Percentiles rank a stretch among this genome's conserved stretches.
phyloP scores from a whole-genome alignment of 805 yeast genomes.

The Cyberlindnera nakhonratchasimensis region DNA sequence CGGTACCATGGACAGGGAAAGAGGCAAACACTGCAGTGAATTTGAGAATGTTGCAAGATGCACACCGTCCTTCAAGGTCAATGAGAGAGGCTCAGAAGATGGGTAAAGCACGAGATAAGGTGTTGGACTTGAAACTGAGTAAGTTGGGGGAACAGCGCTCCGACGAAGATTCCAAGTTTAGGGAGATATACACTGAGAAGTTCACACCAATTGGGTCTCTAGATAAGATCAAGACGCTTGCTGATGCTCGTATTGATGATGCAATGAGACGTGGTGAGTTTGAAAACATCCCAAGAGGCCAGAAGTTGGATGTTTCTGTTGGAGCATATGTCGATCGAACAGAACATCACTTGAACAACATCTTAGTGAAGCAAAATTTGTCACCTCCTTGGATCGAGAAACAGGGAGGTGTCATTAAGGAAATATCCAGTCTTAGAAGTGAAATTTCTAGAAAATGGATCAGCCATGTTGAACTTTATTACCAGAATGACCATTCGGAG shows the following conservation, averaged over 20 bases:
- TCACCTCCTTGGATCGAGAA: constrained; percentile 90
- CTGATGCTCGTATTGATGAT: constrained; percentile 73
- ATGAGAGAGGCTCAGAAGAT: constrained; percentile 38
- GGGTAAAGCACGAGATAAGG: constrained; percentile 57
- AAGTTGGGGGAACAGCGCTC: constrained; percentile 12
- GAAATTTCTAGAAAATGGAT: constrained; percentile 42
- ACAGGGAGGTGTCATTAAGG: constrained; percentile 53
- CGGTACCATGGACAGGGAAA: constrained; percentile 58
- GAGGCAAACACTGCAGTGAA: constrained; percentile 46
- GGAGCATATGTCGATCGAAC: constrained; percentile 62
- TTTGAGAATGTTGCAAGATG: constrained; percentile 54
- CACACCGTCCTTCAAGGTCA: constrained; percentile 37
- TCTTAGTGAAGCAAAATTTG: constrained; percentile 70
- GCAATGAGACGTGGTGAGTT: constrained; percentile 72
- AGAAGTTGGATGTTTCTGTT: constrained; percentile 43
- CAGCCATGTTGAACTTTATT: constrained; percentile 13
- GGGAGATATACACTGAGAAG: constrained; percentile 59
- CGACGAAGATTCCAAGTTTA: constrained; percentile 45
- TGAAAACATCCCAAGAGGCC: constrained; percentile 59
- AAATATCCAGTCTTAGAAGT: constrained; percentile 45
- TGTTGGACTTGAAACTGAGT: constrained; percentile 57
- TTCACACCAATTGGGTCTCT: constrained; percentile 41
- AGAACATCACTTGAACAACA: constrained; percentile 76
- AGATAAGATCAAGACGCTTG: constrained; percentile 55
- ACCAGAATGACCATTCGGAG: constrained; percentile 9